Conservation (phyloP, 129 eudicot genomes). For the Chrysanthemum makinoi region DNA sequence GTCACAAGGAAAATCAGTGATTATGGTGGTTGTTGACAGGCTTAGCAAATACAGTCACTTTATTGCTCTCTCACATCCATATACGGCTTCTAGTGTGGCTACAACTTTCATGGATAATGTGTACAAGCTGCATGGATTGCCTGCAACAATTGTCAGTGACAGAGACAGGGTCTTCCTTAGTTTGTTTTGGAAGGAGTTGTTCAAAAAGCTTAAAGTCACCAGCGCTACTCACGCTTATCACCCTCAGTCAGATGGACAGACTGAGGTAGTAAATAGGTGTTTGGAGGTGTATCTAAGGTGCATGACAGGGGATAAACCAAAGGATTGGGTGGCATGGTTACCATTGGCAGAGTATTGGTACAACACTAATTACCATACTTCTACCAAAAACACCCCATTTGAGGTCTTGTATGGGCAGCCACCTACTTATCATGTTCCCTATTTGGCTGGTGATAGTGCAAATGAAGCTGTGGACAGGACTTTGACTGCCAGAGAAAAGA, state of each 20-base stretch:
- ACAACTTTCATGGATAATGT: neutral
- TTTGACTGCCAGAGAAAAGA: neutral
- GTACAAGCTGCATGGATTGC: neutral
- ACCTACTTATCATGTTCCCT: neutral
- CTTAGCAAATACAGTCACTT: slow-evolving; percentile 1
- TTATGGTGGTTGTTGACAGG: slow-evolving; percentile 3
- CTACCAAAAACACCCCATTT: neutral
- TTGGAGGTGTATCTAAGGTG: neutral
- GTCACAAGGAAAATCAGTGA: neutral
- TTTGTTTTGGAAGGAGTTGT: neutral
- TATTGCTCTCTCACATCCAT: neutral
- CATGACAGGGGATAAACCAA: neutral
- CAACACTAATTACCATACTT: neutral
- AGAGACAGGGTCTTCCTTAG: neutral
- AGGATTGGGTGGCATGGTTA: neutral
- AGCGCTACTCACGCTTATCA: neutral
- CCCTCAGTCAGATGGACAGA: neutral
- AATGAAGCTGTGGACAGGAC: neutral
- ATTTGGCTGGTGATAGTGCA: neutral
- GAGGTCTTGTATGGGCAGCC: neutral
- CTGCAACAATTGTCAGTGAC: neutral
- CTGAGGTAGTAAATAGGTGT: neutral
- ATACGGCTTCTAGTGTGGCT: neutral
- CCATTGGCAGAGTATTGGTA: neutral
- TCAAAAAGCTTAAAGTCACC: neutral